These are phyloP conservation scores for Trichothecium sympodiale DNA, from an alignment of 2,329 filamentous ascomycete species.

Conservation along the genomic window DNA sequence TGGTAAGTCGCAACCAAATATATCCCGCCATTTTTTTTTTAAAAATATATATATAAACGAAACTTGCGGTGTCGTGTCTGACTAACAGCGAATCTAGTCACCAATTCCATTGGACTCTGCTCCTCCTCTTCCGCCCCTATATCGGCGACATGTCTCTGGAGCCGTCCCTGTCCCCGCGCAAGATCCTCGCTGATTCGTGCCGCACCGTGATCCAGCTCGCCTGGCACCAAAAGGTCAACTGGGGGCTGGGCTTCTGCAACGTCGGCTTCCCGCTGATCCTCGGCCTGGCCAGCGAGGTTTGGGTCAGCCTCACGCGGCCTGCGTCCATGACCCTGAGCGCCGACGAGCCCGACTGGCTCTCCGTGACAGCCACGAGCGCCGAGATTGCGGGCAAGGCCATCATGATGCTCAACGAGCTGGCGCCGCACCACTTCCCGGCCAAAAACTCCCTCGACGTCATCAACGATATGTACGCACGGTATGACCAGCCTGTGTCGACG, in stretches of 20 bases:
- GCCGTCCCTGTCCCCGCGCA: slow-evolving; percentile 1
- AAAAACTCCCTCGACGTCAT: not conserved
- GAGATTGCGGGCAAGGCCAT: slow-evolving; percentile 3
- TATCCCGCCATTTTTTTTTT: too few species aligned
- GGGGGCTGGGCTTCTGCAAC: slow-evolving; percentile 2
- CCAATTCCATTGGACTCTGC: slow-evolving; percentile 2
- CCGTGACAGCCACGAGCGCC: not conserved
- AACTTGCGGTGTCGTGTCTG: too few species aligned
- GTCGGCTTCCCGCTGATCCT: slow-evolving; percentile 1
- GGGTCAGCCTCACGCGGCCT: not conserved
- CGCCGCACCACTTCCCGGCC: not conserved
- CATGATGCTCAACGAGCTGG: slow-evolving; percentile 2
- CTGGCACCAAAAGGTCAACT: slow-evolving; percentile 1
- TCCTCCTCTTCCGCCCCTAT: slow-evolving; percentile 2
- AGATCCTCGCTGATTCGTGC: not conserved
- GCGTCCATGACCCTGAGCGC: not conserved
- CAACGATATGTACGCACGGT: too few species aligned
- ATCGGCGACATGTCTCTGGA: slow-evolving; percentile 1
- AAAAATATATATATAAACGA: too few species aligned
- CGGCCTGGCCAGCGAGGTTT: not conserved
- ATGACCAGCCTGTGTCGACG: too few species aligned
- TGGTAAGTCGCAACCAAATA: too few species aligned
- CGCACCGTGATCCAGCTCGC: not conserved
- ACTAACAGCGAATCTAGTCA: not conserved
- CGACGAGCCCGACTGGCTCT: not conserved